Percentiles rank a stretch among this genome's conserved stretches.
phyloP scores from a whole-genome alignment of 2,329 filamentous ascomycete genomes.

The Zymoseptoria tritici region DNA sequence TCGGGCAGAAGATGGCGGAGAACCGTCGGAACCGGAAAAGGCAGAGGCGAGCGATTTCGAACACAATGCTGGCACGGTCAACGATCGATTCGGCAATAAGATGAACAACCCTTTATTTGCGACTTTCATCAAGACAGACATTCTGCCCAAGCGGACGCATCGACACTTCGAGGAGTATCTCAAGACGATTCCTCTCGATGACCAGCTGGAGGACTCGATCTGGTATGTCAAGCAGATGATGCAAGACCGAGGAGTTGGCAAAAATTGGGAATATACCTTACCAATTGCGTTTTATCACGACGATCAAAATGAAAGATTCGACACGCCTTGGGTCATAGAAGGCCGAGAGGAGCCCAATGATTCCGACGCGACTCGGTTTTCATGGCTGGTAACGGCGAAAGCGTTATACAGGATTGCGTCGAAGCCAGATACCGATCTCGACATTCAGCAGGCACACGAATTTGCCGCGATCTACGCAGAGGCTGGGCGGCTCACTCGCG shows the following conservation, averaged over 20 bases:
- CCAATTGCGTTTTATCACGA: neutral
- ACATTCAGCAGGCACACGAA: neutral
- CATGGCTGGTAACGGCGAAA: neutral
- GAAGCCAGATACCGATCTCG: neutral
- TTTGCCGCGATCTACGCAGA: neutral
- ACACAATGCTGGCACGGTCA: neutral
- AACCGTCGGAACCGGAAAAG: too few species aligned
- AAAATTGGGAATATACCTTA: neutral
- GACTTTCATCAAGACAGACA: neutral
- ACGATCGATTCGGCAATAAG: neutral
- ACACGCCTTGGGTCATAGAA: neutral
- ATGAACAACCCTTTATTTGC: neutral
- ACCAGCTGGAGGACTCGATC: neutral
- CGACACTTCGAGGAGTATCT: neutral
- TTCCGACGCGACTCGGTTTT: neutral
- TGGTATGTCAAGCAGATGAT: neutral
- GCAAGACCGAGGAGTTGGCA: neutral
- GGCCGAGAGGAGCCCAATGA: neutral
- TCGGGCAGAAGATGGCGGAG: neutral
- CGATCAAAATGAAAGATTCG: neutral
- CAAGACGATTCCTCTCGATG: neutral
- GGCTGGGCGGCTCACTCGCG: neutral
- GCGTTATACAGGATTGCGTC: neutral
- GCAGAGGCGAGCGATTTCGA: too few species aligned
- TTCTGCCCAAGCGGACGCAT: neutral